Evolutionary conservation across 1,284 basidiomycete species (phyloP).

Genomic region (Apiotrichum montevideense): DNA sequence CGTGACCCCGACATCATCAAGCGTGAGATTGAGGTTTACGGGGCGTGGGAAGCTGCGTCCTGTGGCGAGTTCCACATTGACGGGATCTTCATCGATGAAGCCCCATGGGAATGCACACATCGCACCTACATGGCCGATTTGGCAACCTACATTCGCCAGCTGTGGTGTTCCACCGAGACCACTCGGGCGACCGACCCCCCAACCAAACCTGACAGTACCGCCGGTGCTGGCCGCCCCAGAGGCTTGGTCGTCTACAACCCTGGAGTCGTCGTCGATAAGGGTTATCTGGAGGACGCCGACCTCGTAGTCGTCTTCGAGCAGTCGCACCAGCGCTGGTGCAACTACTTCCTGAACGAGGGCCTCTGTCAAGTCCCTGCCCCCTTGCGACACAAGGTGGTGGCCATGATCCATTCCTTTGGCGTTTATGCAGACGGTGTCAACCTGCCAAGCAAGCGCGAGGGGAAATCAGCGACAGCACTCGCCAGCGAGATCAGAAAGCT

Average conservation of each 20-base stretch:
- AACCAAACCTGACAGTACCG: too few species aligned
- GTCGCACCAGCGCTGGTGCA: not conserved
- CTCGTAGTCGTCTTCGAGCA: constrained; percentile 9
- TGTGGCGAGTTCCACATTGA: constrained; percentile 1
- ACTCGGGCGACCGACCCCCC: not conserved
- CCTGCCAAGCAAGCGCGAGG: too few species aligned
- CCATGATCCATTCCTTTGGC: constrained; percentile 9
- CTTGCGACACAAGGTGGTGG: constrained; percentile 2
- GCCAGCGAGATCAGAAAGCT: constrained; percentile 1
- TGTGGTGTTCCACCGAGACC: not conserved
- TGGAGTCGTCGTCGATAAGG: constrained; percentile 3
- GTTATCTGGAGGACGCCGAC: constrained; percentile 5
- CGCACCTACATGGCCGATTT: not conserved
- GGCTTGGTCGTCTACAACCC: constrained; percentile 9
- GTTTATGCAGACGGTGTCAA: too few species aligned
- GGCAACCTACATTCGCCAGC: constrained; percentile 1
- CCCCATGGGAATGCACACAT: constrained; percentile 1
- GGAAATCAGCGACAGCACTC: not conserved
- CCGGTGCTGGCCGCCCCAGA: not conserved
- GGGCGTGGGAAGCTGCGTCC: not conserved
- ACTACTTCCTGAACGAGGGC: constrained; percentile 3
- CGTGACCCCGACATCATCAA: constrained; percentile 2
- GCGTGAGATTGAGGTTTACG: constrained; percentile 7
- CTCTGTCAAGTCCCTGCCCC: constrained; percentile 1
- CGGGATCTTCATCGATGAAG: constrained; percentile 15